Conservation (phyloP, 768 basidiomycete species). For the Hypholoma sublateritium region DNA sequence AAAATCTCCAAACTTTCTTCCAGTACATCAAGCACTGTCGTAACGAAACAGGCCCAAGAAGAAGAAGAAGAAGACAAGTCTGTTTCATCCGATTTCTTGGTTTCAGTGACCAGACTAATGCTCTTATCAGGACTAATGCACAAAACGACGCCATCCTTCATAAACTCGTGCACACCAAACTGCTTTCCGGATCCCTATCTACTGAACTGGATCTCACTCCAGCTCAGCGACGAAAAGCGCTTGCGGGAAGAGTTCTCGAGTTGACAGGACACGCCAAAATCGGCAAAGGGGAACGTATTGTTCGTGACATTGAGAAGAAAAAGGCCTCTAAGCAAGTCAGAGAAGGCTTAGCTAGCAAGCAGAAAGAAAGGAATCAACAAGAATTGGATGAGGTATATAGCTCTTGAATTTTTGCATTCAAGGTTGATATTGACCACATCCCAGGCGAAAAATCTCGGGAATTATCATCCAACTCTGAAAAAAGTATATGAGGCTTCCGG, state of each 20-base stretch:
- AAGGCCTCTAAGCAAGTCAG: constrained; percentile 72
- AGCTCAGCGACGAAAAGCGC: constrained; percentile 69
- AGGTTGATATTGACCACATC: not conserved
- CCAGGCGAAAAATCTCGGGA: constrained; percentile 82
- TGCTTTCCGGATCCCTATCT: constrained; percentile 73
- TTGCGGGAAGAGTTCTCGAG: constrained; percentile 78
- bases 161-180: constrained; percentile 74
- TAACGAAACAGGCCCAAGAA: constrained; percentile 26
- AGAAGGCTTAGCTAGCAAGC: constrained; percentile 65
- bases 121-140: constrained; percentile 57
- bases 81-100: not conserved
- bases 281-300: constrained; percentile 68
- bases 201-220: constrained; percentile 60
- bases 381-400: constrained; percentile 66
- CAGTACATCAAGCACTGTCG: constrained; percentile 22
- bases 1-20: constrained; percentile 64
- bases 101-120: not conserved
- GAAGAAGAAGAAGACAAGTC: constrained; percentile 62
- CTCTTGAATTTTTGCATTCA: constrained; percentile 5
- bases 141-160: constrained; percentile 81
- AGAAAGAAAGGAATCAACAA: constrained; percentile 52
- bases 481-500: constrained; percentile 51
- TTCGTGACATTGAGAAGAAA: constrained; percentile 64
- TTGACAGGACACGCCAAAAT: constrained; percentile 65
- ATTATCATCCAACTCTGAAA: constrained; percentile 81